These are phyloP conservation scores for Furcasterigmium furcatum DNA, from an alignment of 2,329 filamentous ascomycete genomes.

Conservation along the genomic window DNA sequence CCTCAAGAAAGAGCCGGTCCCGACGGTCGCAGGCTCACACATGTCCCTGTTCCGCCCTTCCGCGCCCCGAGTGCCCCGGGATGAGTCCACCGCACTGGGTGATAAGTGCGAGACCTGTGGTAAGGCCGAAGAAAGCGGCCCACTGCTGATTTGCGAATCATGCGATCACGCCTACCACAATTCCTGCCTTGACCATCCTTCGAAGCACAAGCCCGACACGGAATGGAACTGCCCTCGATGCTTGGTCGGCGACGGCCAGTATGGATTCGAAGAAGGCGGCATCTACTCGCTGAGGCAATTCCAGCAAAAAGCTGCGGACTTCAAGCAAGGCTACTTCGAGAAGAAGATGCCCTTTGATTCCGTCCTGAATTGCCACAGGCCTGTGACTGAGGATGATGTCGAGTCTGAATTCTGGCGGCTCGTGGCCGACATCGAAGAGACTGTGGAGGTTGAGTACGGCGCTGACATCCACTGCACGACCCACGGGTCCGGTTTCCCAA, in stretches of 20 bases:
- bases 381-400: slow-evolving; percentile 90
- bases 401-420: slow-evolving; percentile 96
- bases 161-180: slow-evolving; percentile 89
- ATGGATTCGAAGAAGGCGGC: slow-evolving; percentile 94
- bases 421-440: slow-evolving; percentile 90
- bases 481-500: slow-evolving; percentile 95
- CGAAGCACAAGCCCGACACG: slow-evolving; percentile 71
- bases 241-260: slow-evolving; percentile 92
- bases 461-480: slow-evolving; percentile 98
- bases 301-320: slow-evolving; percentile 91
- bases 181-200: slow-evolving; percentile 81
- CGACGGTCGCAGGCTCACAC: slow-evolving; percentile 91
- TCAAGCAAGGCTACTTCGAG: slow-evolving; percentile 92
- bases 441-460: slow-evolving; percentile 96
- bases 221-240: slow-evolving; percentile 98
- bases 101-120: slow-evolving; percentile 85
- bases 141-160: slow-evolving; percentile 80
- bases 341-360: slow-evolving; percentile 87
- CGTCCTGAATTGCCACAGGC: slow-evolving; percentile 73
- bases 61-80: slow-evolving; percentile 61
- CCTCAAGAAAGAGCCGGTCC: slow-evolving; percentile 76
- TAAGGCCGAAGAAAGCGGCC: slow-evolving; percentile 68
- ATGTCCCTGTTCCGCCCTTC: slow-evolving; percentile 92
- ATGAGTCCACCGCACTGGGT: slow-evolving; percentile 41
- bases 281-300: slow-evolving; percentile 95